These are phyloP conservation scores for Zygosaccharomyces rouxii DNA, from an alignment of 805 yeast species.

Conservation along the genomic window DNA sequence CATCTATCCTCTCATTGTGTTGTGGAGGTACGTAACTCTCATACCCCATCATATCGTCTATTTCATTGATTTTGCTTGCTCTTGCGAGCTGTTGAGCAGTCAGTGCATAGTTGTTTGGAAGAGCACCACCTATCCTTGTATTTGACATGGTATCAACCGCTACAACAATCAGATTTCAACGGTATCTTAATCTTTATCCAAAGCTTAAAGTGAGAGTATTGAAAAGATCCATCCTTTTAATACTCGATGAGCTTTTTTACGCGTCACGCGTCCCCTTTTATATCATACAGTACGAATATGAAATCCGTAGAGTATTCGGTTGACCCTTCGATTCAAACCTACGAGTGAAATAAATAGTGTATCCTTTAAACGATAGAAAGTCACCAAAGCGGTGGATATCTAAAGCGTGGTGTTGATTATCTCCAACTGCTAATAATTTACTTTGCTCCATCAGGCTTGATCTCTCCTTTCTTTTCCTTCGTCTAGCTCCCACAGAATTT, in stretches of 20 bases:
- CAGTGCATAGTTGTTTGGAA: conserved; percentile 25
- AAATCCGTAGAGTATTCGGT: neutral
- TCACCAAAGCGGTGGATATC: neutral
- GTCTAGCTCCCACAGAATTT: neutral
- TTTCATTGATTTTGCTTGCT: conserved; percentile 55
- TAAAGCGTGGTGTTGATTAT: neutral
- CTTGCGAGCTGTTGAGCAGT: conserved; percentile 44
- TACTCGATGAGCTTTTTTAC: conserved; percentile 2
- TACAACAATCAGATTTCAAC: neutral
- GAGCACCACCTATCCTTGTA: conserved; percentile 7
- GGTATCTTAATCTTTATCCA: conserved; percentile 28
- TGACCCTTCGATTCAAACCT: neutral
- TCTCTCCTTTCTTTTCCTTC: neutral
- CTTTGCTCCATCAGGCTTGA: neutral
- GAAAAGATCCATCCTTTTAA: neutral
- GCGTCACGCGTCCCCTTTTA: neutral
- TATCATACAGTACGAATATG: neutral
- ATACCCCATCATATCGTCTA: conserved; percentile 87
- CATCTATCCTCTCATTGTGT: conserved; percentile 26
- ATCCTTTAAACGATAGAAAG: neutral
- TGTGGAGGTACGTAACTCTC: conserved; percentile 72
- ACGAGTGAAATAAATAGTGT: neutral
- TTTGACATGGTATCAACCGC: neutral
- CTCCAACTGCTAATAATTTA: neutral
- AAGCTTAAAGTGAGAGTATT: conserved; percentile 37